phyloP scores from a whole-genome alignment of 176 grass and related monocot genomes.

The Phoenix roebelenii region DNA sequence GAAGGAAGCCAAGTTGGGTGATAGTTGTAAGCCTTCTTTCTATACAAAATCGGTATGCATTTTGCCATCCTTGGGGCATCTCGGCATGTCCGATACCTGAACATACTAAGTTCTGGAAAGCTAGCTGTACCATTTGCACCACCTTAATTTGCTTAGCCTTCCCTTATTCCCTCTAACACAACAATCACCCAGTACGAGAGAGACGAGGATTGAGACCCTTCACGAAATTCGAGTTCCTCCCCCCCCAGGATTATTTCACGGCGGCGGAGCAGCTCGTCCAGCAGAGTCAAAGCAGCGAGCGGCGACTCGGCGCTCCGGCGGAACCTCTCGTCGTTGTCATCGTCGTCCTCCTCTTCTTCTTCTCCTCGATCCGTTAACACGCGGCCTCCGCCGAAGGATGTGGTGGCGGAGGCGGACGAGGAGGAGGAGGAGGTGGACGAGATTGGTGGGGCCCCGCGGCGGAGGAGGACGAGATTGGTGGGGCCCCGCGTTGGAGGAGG shows the following conservation, averaged over 20 bases:
- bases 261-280: conserved; percentile 31
- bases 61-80: no score
- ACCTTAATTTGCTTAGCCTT: no score
- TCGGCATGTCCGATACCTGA: no score
- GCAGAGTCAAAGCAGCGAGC: conserved; percentile 33
- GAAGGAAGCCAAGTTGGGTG: no score
- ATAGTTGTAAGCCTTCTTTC: no score
- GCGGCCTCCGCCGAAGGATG: conserved; percentile 1
- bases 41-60: no score
- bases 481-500: background rate
- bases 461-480: background rate
- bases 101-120: no score
- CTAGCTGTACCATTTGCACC: no score
- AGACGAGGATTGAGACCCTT: no score
- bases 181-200: no score
- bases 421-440: conserved; percentile 9
- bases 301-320: background rate
- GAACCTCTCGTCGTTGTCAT: background rate
- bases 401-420: background rate
- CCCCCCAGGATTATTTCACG: background rate
- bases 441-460: background rate
- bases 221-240: background rate
- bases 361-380: conserved; percentile 30
- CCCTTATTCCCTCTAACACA: no score
- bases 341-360: conserved; percentile 11